Evolutionary conservation across 2,329 filamentous ascomycete genomes (phyloP).

Genomic region (Colletotrichum sp.): DNA sequence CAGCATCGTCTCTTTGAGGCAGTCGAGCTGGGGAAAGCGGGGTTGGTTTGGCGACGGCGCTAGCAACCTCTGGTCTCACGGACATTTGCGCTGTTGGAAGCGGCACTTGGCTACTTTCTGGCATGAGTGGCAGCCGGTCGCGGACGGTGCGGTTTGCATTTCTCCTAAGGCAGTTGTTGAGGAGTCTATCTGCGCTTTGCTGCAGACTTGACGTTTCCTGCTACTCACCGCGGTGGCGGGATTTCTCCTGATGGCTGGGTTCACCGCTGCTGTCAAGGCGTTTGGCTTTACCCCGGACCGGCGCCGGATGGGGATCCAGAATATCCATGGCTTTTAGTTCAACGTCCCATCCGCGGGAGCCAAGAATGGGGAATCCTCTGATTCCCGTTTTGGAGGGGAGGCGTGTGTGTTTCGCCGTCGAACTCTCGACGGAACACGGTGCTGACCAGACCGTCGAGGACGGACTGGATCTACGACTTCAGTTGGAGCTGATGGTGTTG

Average conservation of each 20-base stretch:
- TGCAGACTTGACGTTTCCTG: neutral
- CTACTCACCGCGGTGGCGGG: neutral
- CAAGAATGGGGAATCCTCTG: neutral
- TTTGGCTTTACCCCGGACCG: neutral
- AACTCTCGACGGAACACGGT: neutral
- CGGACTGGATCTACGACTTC: neutral
- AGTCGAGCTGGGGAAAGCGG: slow-evolving; percentile 6
- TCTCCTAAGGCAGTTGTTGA: neutral
- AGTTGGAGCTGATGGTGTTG: neutral
- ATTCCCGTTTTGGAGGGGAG: neutral
- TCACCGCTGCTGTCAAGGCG: slow-evolving; percentile 16
- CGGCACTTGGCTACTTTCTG: neutral
- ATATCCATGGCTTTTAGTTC: neutral
- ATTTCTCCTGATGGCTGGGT: neutral
- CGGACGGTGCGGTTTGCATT: neutral
- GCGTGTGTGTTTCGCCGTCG: slow-evolving; percentile 9
- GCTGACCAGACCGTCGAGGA: neutral
- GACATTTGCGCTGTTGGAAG: neutral
- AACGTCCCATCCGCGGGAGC: neutral
- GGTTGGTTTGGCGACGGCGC: neutral
- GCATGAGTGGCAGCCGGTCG: neutral
- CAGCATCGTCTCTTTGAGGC: slow-evolving; percentile 2
- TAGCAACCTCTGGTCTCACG: neutral
- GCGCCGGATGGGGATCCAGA: neutral
- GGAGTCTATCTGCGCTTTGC: neutral